These are phyloP conservation scores for Mucor racemosus DNA, from an alignment of 371 early-diverging fungal species.

Conservation along the genomic window DNA sequence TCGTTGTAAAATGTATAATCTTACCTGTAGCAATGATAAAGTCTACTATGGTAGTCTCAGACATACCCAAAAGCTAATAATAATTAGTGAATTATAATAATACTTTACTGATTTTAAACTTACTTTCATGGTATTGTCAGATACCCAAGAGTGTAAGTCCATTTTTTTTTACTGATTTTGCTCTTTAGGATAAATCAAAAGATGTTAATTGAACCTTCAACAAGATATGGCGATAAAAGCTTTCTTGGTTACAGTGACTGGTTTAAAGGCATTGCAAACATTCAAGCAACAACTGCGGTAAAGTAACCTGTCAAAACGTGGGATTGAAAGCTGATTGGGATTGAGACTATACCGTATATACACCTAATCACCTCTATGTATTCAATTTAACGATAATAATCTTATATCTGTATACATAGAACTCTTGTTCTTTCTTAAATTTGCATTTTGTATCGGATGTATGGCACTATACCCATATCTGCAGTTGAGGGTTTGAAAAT, in stretches of 20 bases:
- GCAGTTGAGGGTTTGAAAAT: too few relatives aligned
- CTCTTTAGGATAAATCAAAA: background rate
- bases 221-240: background rate
- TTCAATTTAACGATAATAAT: too few relatives aligned
- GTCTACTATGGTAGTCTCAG: constrained; percentile 73
- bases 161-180: constrained; percentile 19
- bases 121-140: constrained; percentile 80
- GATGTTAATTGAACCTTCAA: background rate
- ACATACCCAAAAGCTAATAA: constrained; percentile 68
- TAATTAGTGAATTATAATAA: background rate
- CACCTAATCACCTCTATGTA: too few relatives aligned
- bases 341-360: too few relatives aligned
- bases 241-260: background rate
- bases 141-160: constrained; percentile 70
- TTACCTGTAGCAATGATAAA: constrained; percentile 72
- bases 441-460: too few relatives aligned
- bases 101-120: background rate
- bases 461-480: too few relatives aligned
- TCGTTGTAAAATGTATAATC: background rate
- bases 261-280: background rate
- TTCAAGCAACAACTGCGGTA: background rate
- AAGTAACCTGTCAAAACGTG: background rate
- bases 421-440: too few relatives aligned
- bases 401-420: too few relatives aligned
- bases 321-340: too few relatives aligned